Conservation (phyloP, 129 eudicot species). For the Artemisia annua region DNA sequence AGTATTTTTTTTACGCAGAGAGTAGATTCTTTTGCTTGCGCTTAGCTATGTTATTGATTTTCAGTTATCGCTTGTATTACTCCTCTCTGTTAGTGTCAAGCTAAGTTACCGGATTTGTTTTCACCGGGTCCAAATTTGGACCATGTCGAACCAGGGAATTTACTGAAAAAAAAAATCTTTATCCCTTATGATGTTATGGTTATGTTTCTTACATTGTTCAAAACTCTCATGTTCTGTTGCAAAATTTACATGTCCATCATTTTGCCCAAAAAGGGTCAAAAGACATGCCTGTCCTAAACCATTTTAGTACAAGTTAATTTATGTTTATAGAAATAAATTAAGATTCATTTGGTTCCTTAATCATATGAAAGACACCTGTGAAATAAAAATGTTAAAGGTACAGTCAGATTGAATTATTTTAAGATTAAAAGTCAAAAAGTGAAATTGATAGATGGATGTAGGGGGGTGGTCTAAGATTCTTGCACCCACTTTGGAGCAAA, state of each 20-base stretch:
- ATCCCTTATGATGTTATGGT: conserved; percentile 17
- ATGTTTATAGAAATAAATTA: not conserved
- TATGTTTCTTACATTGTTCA: not conserved
- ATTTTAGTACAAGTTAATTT: not conserved
- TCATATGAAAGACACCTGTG: not conserved
- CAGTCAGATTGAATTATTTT: conserved; percentile 18
- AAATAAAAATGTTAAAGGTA: too few relatives aligned
- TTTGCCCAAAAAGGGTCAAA: not conserved
- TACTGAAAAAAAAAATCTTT: conserved; percentile 18
- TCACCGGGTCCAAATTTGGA: conserved; percentile 59
- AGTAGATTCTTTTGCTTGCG: conserved; percentile 29
- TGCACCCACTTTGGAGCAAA: conserved; percentile 53
- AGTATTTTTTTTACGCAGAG: conserved; percentile 22
- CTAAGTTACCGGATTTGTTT: conserved; percentile 72
- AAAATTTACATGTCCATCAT: not conserved
- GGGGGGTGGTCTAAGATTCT: conserved; percentile 51
- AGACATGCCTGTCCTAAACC: not conserved
- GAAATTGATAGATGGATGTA: conserved; percentile 27
- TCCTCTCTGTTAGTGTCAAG: conserved; percentile 32
- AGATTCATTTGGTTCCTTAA: not conserved
- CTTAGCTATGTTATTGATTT: conserved; percentile 12
- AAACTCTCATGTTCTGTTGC: not conserved
- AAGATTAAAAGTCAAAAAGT: conserved; percentile 48
- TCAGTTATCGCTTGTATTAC: conserved; percentile 9
- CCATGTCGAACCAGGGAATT: conserved; percentile 31